These are phyloP conservation scores for Tetrastigma voinierianum DNA, from an alignment of 164 flowering plant genomes.

Conservation along the genomic window DNA sequence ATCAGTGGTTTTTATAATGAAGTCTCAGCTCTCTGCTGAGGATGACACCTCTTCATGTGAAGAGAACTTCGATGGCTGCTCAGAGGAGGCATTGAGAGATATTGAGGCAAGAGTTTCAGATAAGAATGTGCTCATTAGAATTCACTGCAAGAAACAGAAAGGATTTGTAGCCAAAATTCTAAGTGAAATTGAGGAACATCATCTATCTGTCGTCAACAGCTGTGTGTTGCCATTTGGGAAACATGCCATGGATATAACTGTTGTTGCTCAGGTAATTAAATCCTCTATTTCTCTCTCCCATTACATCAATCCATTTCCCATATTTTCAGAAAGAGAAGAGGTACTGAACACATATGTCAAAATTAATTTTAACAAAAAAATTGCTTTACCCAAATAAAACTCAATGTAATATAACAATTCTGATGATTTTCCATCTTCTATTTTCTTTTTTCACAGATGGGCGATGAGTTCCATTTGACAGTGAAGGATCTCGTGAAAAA, in stretches of 20 bases:
- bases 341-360: background rate
- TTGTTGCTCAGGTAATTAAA: conserved; percentile 48
- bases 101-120: conserved; percentile 35
- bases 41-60: conserved; percentile 47
- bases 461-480: conserved; percentile 15
- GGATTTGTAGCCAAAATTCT: conserved; percentile 25
- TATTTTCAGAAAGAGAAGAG: background rate
- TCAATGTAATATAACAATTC: too few species aligned
- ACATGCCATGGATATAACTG: conserved; percentile 34
- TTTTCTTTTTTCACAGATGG: conserved; percentile 21
- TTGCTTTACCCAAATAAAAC: background rate
- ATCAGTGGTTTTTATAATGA: conserved; percentile 61
- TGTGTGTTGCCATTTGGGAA: conserved; percentile 38
- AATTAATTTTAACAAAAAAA: background rate
- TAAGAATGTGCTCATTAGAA: conserved; percentile 32
- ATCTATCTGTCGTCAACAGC: conserved; percentile 28
- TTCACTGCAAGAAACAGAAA: conserved; percentile 38
- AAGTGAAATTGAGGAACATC: conserved; percentile 32
- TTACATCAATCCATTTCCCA: background rate
- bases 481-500: conserved; percentile 21
- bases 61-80: conserved; percentile 22
- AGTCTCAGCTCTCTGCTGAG: conserved; percentile 36
- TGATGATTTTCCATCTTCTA: too few species aligned
- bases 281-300: too few species aligned
- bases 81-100: conserved; percentile 25